Evolutionary conservation across 257 asterid species (phyloP).

Genomic region (Gentiana dahurica): DNA sequence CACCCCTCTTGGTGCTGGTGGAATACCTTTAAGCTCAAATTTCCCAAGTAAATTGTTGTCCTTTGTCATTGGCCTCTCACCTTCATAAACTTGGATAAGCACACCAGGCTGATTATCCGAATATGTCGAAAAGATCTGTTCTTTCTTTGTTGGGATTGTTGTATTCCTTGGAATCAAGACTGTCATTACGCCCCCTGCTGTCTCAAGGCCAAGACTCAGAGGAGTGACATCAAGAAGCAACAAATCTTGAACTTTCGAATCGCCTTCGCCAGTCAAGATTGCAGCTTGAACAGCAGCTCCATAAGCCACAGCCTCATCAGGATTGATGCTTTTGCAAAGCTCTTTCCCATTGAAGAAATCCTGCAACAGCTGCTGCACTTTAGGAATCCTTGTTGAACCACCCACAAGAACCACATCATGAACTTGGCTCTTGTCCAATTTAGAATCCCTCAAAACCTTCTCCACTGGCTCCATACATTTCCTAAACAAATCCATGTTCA

Average conservation of each 20-base stretch:
- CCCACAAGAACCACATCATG: constrained; percentile 24
- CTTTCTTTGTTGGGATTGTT: constrained; percentile 15
- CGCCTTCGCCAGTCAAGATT: constrained; percentile 16
- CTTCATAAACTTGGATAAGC: constrained; percentile 20
- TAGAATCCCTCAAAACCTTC: constrained; percentile 18
- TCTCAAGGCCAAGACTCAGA: constrained; percentile 18
- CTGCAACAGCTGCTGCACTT: constrained; percentile 22
- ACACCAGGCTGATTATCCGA: constrained; percentile 19
- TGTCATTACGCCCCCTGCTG: constrained; percentile 24
- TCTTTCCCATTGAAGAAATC: constrained; percentile 28
- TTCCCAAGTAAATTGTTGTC: constrained; percentile 25
- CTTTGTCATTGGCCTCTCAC: constrained; percentile 20
- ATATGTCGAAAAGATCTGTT: constrained; percentile 22
- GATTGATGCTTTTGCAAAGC: constrained; percentile 18
- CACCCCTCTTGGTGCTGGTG: constrained; percentile 26
- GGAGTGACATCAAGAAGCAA: constrained; percentile 17
- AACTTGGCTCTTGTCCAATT: constrained; percentile 15
- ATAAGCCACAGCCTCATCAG: constrained; percentile 24
- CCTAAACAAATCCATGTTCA: constrained; percentile 22
- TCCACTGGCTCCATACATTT: constrained; percentile 22
- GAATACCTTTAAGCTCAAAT: constrained; percentile 19
- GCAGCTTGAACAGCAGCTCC: constrained; percentile 29
- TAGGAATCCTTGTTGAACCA: constrained; percentile 27
- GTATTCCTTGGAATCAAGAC: constrained; percentile 21
- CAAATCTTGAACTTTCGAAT: constrained; percentile 1